Evolutionary conservation across 2,329 filamentous ascomycete genomes (phyloP).

Genomic region (Fragosphaeria purpurea): DNA sequence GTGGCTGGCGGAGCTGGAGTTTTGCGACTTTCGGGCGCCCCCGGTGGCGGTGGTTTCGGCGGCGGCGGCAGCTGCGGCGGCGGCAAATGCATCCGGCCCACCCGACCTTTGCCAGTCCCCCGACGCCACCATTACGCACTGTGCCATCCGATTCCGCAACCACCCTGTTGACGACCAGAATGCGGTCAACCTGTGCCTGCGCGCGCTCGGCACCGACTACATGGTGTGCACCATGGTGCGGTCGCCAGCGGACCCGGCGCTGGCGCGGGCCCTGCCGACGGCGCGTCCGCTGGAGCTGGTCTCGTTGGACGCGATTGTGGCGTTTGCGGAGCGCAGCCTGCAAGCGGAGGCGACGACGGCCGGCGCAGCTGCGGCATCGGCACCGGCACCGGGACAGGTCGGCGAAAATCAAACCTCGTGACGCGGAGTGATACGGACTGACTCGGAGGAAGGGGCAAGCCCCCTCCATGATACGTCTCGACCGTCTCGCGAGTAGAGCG

Average conservation of each 20-base stretch:
- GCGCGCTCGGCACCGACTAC: constrained; percentile 37
- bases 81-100: not conserved
- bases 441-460: too few species aligned
- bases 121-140: constrained; percentile 23
- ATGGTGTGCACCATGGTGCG: constrained; percentile 45
- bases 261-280: constrained; percentile 28
- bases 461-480: too few species aligned
- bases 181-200: constrained; percentile 29
- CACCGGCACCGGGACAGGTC: not conserved
- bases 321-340: constrained; percentile 27
- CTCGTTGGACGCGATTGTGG: constrained; percentile 34
- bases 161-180: constrained; percentile 24
- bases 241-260: constrained; percentile 26
- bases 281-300: constrained; percentile 31
- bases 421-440: too few species aligned
- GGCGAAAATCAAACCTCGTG: too few species aligned
- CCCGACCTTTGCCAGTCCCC: constrained; percentile 19
- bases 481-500: too few species aligned
- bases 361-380: not conserved
- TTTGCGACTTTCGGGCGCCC: constrained; percentile 52
- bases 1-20: constrained; percentile 64
- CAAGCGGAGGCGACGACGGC: not conserved
- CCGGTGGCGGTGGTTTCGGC: constrained; percentile 6
- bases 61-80: constrained; percentile 13
- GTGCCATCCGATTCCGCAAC: constrained; percentile 31